Conservation (phyloP, 2,329 filamentous ascomycete species). For the Aureobasidium sp. region DNA sequence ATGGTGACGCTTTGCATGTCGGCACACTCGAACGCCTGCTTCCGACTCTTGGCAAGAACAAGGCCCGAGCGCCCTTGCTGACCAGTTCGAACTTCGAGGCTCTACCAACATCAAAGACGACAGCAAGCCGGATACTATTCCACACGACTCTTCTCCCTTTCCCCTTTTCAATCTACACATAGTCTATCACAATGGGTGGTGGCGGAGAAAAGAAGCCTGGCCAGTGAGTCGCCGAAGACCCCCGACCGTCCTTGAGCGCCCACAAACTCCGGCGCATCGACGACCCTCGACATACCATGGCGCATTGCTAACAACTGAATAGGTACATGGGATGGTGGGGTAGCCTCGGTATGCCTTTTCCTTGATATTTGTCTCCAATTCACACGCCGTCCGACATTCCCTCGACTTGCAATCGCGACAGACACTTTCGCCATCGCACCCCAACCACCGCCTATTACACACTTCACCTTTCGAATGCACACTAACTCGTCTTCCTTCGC, state of each 20-base stretch:
- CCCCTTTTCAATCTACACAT: background rate
- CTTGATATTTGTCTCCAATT: constrained; percentile 5
- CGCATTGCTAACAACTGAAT: constrained; percentile 21
- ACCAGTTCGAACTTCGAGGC: constrained; percentile 10
- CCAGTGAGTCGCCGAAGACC: constrained; percentile 24
- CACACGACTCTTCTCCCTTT: background rate
- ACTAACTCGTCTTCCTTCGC: constrained; percentile 11
- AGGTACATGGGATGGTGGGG: constrained; percentile 73
- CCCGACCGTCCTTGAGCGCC: background rate
- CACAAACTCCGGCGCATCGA: background rate
- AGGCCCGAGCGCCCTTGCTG: constrained; percentile 4
- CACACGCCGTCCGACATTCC: background rate
- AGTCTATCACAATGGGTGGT: constrained; percentile 29
- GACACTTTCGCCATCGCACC: background rate
- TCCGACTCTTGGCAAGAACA: background rate
- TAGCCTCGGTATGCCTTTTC: constrained; percentile 54
- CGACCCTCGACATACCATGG: background rate
- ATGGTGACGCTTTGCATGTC: background rate
- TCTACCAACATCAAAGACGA: background rate
- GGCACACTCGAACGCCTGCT: background rate
- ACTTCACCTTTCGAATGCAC: constrained; percentile 10
- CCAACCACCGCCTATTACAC: background rate
- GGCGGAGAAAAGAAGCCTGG: constrained; percentile 34
- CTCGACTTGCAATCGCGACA: background rate
- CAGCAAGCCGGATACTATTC: background rate